Percentiles rank a stretch among this genome's conserved stretches.
Conservation (phyloP, 106 monocot species). For the Dioscorea alata region DNA sequence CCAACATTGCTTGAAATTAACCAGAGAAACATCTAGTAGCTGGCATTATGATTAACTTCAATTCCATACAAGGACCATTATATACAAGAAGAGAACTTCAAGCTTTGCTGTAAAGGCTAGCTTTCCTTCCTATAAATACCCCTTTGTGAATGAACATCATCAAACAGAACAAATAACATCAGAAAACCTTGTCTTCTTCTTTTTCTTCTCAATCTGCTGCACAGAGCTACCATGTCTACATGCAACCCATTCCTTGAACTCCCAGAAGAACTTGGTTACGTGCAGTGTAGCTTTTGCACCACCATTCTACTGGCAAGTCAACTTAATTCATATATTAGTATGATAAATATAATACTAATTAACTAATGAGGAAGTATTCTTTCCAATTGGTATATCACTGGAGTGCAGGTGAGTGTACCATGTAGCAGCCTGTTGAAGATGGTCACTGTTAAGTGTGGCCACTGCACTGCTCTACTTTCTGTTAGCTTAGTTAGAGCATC, state of each 20-base stretch:
- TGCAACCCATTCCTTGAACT: slow-evolving; percentile 58
- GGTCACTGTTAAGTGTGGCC: slow-evolving; percentile 79
- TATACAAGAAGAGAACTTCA: too few relatives aligned
- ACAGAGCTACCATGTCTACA: slow-evolving; percentile 25
- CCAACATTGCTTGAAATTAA: too few relatives aligned
- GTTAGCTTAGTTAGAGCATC: slow-evolving; percentile 51
- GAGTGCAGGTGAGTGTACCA: slow-evolving; percentile 74
- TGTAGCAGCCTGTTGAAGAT: slow-evolving; percentile 53
- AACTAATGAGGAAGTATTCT: too few relatives aligned
- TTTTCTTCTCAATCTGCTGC: neutral
- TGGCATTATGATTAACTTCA: too few relatives aligned
- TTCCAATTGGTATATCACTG: neutral
- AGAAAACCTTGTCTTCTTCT: neutral
- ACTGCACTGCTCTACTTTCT: slow-evolving; percentile 73
- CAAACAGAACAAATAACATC: neutral
- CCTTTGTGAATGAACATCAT: neutral
- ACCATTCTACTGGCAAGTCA: slow-evolving; percentile 63
- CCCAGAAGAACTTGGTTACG: slow-evolving; percentile 72
- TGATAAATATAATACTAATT: neutral
- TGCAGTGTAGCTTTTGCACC: slow-evolving; percentile 82
- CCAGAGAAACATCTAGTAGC: too few relatives aligned
- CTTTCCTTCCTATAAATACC: neutral
- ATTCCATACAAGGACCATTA: too few relatives aligned
- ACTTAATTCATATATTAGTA: neutral
- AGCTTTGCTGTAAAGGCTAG: neutral